Conservation (phyloP, 2,329 filamentous ascomycete genomes). For the Amphichorda felina region DNA sequence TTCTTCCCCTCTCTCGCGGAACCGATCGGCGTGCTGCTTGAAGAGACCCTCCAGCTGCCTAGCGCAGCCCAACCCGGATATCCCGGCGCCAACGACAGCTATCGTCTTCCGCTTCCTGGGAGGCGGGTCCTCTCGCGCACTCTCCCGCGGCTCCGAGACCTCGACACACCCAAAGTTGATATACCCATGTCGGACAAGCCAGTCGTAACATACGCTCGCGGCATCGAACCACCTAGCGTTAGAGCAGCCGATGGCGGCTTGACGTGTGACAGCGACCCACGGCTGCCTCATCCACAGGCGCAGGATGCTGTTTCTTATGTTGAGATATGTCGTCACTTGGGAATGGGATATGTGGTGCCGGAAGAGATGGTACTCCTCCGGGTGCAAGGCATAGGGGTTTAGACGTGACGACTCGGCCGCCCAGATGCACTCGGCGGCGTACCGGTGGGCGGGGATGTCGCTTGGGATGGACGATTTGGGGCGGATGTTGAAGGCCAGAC, state of each 20-base stretch:
- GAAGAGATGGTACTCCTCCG: conserved; percentile 71
- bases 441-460: conserved; percentile 59
- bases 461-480: conserved; percentile 78
- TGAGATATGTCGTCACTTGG: conserved; percentile 91
- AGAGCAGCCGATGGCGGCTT: conserved; percentile 84
- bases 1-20: conserved; percentile 52
- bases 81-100: conserved; percentile 83
- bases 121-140: conserved; percentile 19
- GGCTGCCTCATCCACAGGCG: conserved; percentile 84
- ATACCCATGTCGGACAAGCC: conserved; percentile 81
- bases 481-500: conserved; percentile 43
- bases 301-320: conserved; percentile 89
- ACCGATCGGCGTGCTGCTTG: conserved; percentile 61
- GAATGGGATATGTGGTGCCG: conserved; percentile 72
- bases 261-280: conserved; percentile 64
- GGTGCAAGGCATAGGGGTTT: conserved; percentile 79
- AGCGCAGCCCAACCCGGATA: conserved; percentile 85
- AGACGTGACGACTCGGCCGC: conserved; percentile 84
- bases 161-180: conserved; percentile 94
- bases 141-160: conserved; percentile 31
- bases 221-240: conserved; percentile 82
- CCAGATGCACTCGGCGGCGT: conserved; percentile 82
- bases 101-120: conserved; percentile 55
- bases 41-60: conserved; percentile 84
- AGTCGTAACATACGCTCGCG: conserved; percentile 81